phyloP scores from a whole-genome alignment of 805 yeast genomes.

The Metschnikowia colocasiae region DNA sequence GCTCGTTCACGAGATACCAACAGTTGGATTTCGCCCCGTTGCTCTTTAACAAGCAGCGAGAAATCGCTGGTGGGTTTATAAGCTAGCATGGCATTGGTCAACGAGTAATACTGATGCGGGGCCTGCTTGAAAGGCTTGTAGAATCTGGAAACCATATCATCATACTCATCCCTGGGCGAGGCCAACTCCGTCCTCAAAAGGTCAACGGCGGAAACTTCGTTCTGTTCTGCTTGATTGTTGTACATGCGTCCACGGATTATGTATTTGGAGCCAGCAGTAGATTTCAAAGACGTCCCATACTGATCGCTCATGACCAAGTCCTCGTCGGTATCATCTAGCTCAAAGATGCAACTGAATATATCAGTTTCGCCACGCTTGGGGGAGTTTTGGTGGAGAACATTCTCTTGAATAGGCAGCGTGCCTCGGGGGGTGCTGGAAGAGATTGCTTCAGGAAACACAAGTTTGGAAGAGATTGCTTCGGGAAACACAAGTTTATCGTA shows the following conservation, averaged over 20 bases:
- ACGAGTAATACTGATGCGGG: conserved; percentile 17
- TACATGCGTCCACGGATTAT: conserved; percentile 1
- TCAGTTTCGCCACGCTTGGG: neutral
- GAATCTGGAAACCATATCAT: conserved; percentile 16
- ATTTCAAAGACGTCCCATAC: conserved; percentile 16
- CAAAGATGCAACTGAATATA: conserved; percentile 13
- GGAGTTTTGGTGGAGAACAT: neutral
- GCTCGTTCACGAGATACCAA: conserved; percentile 17
- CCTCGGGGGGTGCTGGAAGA: neutral
- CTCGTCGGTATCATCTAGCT: conserved; percentile 16
- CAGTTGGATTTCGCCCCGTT: conserved; percentile 13
- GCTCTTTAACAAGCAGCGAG: conserved; percentile 11
- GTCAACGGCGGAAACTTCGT: conserved; percentile 10
- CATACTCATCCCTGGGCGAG: conserved; percentile 17
- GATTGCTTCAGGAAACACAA: neutral
- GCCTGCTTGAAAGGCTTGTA: conserved; percentile 20
- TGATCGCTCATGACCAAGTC: conserved; percentile 10
- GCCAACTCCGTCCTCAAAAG: conserved; percentile 10
- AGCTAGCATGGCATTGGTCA: conserved; percentile 19
- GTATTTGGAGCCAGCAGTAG: conserved; percentile 11
- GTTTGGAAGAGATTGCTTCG: neutral
- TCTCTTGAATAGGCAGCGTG: neutral
- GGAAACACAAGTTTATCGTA: neutral
- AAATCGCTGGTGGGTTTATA: conserved; percentile 13
- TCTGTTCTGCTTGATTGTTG: neutral